phyloP scores from a whole-genome alignment of 345 rosid genomes.

The Eucalyptus cloeziana region DNA sequence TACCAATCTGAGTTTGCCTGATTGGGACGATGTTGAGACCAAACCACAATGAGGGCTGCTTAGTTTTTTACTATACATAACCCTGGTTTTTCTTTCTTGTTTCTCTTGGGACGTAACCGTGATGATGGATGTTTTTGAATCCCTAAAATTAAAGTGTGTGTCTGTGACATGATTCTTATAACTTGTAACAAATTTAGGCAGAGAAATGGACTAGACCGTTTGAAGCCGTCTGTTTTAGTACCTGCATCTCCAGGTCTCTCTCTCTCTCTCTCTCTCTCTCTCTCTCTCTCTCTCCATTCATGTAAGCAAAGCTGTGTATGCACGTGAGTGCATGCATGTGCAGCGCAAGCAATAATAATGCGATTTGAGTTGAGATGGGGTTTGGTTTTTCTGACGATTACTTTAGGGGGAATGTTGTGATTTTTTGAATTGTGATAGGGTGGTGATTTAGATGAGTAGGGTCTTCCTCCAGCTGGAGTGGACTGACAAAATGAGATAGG shows the following conservation, averaged over 20 bases:
- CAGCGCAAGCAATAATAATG: not conserved
- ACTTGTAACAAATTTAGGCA: not conserved
- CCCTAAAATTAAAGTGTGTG: not conserved
- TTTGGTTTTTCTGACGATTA: not conserved
- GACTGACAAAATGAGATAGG: constrained; percentile 11
- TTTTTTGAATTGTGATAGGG: not conserved
- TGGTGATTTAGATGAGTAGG: not conserved
- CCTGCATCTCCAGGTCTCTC: constrained; percentile 6
- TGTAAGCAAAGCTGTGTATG: not conserved
- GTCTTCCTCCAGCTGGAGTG: constrained; percentile 10
- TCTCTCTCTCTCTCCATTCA: not conserved
- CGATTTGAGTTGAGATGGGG: not conserved
- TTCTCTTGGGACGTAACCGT: not conserved
- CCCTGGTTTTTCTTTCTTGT: not conserved
- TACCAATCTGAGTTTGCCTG: constrained; percentile 22
- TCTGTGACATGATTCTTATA: not conserved
- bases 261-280: not conserved
- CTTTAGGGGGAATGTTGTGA: not conserved
- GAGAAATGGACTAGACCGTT: not conserved
- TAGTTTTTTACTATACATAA: not conserved
- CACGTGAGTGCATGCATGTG: not conserved
- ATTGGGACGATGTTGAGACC: constrained; percentile 38
- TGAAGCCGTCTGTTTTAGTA: constrained; percentile 12
- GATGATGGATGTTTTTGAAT: not conserved
- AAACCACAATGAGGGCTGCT: constrained; percentile 12